A percentile compares a stretch with the other conserved stretches of the same genome.
These are phyloP conservation scores for Lyophyllum semitale DNA, from an alignment of 768 basidiomycete genomes.

Conservation along the genomic window DNA sequence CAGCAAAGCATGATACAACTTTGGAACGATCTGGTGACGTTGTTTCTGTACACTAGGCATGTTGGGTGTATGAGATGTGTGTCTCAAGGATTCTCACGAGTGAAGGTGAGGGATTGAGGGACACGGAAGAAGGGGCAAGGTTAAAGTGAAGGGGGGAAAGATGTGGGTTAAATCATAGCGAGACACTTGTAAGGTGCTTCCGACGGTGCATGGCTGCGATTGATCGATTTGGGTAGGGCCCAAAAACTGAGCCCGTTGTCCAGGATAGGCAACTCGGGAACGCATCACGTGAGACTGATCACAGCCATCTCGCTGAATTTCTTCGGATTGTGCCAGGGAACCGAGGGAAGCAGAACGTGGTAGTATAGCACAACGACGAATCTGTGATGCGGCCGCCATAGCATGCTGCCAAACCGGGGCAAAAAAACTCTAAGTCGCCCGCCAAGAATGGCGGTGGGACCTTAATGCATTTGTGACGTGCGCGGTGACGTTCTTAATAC, in stretches of 20 bases:
- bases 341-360: constrained; percentile 6
- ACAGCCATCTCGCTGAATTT: constrained; percentile 1
- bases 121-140: constrained; percentile 11
- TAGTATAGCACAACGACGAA: not conserved
- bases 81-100: not conserved
- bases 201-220: constrained; percentile 29
- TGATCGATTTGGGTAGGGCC: constrained; percentile 30
- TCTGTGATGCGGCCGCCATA: not conserved
- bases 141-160: constrained; percentile 8
- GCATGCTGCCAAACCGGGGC: not conserved
- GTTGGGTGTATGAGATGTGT: not conserved
- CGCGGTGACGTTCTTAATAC: constrained; percentile 9
- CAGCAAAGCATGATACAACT: constrained; percentile 55
- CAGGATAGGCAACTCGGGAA: constrained; percentile 21
- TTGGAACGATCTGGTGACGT: constrained; percentile 24
- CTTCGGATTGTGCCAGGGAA: constrained; percentile 2
- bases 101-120: constrained; percentile 6
- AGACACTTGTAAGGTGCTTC: constrained; percentile 26
- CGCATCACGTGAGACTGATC: constrained; percentile 20
- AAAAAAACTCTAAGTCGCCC: not conserved
- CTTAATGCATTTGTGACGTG: constrained; percentile 8
- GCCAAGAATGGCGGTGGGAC: not conserved
- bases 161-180: constrained; percentile 13
- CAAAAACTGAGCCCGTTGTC: constrained; percentile 18
- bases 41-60: constrained; percentile 31